Percentiles rank a stretch among this genome's conserved stretches.
These are phyloP conservation scores for Setaria viridis DNA, from an alignment of 202 grass and related monocot species.

Conservation along the genomic window DNA sequence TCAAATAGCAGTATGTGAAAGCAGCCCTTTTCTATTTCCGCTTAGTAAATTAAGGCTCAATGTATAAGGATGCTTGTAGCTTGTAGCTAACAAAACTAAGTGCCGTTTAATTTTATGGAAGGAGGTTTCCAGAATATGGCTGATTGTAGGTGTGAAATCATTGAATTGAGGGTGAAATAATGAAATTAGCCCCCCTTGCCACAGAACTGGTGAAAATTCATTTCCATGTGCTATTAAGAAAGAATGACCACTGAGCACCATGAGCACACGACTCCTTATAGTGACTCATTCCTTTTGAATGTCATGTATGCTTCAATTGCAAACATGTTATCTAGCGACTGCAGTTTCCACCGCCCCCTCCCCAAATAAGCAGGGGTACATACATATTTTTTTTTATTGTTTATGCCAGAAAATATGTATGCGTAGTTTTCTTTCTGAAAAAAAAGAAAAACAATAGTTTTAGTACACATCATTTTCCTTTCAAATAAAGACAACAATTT, in stretches of 20 bases:
- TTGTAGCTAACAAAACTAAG: too few relatives aligned
- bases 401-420: neutral
- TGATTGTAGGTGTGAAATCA: too few relatives aligned
- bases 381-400: neutral
- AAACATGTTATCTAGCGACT: neutral
- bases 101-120: too few relatives aligned
- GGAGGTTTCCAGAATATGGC: too few relatives aligned
- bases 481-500: neutral
- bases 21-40: neutral
- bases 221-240: constrained; percentile 2
- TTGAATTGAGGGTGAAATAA: constrained; percentile 4
- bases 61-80: neutral
- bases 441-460: neutral
- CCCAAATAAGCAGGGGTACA: neutral
- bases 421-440: neutral
- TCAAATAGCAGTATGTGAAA: constrained; percentile 59
- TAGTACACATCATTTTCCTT: neutral
- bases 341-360: neutral
- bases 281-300: neutral
- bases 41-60: neutral
- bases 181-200: neutral
- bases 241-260: neutral
- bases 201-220: neutral
- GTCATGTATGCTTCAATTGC: neutral
- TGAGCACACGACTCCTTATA: neutral